Base-by-base conservation (phyloP, 2,329 filamentous ascomycete genomes). In the Sarocladiaceae sp. region DNA sequence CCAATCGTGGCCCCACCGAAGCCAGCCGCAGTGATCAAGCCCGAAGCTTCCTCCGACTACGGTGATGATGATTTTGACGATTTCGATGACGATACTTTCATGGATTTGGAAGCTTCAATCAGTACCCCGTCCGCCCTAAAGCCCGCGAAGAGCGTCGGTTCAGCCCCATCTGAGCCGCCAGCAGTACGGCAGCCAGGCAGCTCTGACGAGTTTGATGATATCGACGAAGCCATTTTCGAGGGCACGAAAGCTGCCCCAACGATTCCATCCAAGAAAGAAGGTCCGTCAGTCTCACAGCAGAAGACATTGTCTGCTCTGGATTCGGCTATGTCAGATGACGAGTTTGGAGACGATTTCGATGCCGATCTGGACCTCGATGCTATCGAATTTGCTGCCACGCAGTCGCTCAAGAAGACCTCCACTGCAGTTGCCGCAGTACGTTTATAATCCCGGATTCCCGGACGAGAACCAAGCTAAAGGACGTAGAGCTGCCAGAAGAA, bases 351-450 rank as follows among this genome's bases (percentile, higher is more conserved):
- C 29, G 66, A 64, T 48, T 83, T 79, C 58, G 86, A 82, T 53
- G 88, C 90, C 70, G 90, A 82, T 59, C 77, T 84, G 67, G 90
- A 96, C 67, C 87, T 90, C 62, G 89, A 93, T 60, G 84, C 86
- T 55, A 84, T 84, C 57, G 86, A 91, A 69, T 71, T 85, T 58
- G 82, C 82, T 62, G 87, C 87, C 44, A 90, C 87, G 47, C 86
- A 94, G 71, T 83, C 84, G 58, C 64, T 71, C 33, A 61, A 70
- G 53, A 64, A 64, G 54, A 54, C 55, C 37, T 54, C 57, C 44
- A 51, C 52, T 29, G 55, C 59, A 35, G 58, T 60, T 54, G 60
- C 59, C 63, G 60, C 63, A 64, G 71, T 73, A 73, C 60, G 71
- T 72, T 57, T 59, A 44, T 20, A 20, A 61, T 55, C 46, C 15